Evolutionary conservation across 2,329 filamentous ascomycete genomes (phyloP).

Genomic region (Sarocladiaceae sp.): DNA sequence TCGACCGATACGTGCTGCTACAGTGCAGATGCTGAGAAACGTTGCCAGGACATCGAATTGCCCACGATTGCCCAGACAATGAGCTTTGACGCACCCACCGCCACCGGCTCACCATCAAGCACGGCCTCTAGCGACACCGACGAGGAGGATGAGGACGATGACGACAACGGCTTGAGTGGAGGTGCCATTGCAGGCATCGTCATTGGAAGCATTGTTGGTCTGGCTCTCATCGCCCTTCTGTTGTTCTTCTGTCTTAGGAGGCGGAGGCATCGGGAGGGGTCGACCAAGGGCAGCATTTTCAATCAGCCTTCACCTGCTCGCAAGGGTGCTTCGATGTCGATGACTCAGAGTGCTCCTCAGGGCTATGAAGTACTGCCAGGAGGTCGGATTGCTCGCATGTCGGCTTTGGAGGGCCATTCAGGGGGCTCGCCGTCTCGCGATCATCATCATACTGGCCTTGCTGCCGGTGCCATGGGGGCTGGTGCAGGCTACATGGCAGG

Average conservation of each 20-base stretch:
- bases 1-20: constrained; percentile 95
- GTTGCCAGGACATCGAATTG: constrained; percentile 72
- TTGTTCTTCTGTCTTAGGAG: constrained; percentile 60
- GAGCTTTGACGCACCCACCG: constrained; percentile 46
- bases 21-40: constrained; percentile 67
- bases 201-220: constrained; percentile 70
- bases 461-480: constrained; percentile 36
- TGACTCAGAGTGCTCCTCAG: constrained; percentile 34
- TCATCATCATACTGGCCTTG: constrained; percentile 42
- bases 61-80: constrained; percentile 71
- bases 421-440: constrained; percentile 49
- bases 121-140: constrained; percentile 18
- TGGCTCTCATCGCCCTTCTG: constrained; percentile 64
- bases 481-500: constrained; percentile 43
- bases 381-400: constrained; percentile 92
- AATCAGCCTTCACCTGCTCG: constrained; percentile 82
- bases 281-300: constrained; percentile 70
- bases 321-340: constrained; percentile 39
- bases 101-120: constrained; percentile 29
- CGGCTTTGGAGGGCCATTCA: constrained; percentile 76
- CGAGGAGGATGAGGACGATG: constrained; percentile 21
- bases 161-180: constrained; percentile 55
- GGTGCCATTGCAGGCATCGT: constrained; percentile 90
- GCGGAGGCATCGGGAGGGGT: constrained; percentile 49
- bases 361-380: constrained; percentile 77